Percentiles rank a stretch among this genome's conserved stretches.
phyloP scores from a whole-genome alignment of 345 rosid species.

The Geranium rotundifolium region DNA sequence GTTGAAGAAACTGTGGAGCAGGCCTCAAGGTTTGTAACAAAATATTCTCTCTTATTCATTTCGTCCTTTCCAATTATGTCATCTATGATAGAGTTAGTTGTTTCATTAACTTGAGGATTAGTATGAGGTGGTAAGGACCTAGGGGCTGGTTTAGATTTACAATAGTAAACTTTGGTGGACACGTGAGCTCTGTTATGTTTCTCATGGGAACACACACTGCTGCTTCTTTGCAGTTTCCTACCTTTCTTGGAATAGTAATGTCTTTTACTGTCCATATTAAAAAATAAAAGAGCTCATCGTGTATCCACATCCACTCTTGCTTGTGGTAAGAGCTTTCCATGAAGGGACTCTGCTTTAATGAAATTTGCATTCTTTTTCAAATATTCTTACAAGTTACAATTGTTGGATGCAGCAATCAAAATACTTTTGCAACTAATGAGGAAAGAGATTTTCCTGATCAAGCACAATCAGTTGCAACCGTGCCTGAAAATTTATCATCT shows the following conservation, averaged over 20 bases:
- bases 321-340: neutral
- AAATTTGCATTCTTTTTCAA: neutral
- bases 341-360: neutral
- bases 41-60: neutral
- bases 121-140: neutral
- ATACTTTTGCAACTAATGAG: constrained; percentile 26
- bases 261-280: neutral
- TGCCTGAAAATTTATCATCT: constrained; percentile 35
- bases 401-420: constrained; percentile 34
- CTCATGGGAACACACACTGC: neutral
- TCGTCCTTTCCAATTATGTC: neutral
- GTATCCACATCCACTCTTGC: neutral
- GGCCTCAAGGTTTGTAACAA: constrained; percentile 41
- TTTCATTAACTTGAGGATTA: neutral
- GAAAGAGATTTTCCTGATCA: constrained; percentile 42
- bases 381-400: neutral
- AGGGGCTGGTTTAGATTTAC: neutral
- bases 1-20: constrained; percentile 21
- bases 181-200: neutral
- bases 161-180: neutral
- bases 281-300: neutral
- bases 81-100: neutral
- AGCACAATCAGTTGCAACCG: constrained; percentile 35
- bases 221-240: neutral
- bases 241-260: neutral